Evolutionary conservation across 1,139 yeast genomes (phyloP).

Genomic region (Hansenula lynferdii): DNA sequence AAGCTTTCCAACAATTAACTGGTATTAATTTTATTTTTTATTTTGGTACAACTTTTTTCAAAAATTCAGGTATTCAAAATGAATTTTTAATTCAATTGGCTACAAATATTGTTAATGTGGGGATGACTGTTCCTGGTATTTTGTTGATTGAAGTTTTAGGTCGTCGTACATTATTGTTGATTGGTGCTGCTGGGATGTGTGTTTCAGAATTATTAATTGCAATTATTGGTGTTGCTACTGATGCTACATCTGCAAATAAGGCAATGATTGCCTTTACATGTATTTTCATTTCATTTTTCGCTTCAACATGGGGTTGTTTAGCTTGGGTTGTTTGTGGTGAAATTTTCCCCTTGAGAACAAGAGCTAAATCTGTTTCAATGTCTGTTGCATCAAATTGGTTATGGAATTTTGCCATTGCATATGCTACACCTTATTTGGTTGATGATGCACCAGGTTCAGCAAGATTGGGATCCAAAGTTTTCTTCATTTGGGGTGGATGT

Average conservation of each 20-base stretch:
- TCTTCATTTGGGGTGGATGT: slow-evolving; percentile 69
- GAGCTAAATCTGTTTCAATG: slow-evolving; percentile 72
- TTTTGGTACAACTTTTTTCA: slow-evolving; percentile 63
- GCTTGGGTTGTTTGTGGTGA: slow-evolving; percentile 78
- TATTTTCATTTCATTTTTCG: slow-evolving; percentile 67
- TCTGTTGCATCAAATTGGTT: slow-evolving; percentile 81
- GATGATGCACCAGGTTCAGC: slow-evolving; percentile 57
- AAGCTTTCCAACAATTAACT: slow-evolving; percentile 65
- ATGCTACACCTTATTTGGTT: slow-evolving; percentile 66
- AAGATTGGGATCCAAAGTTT: slow-evolving; percentile 61
- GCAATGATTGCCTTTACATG: slow-evolving; percentile 64
- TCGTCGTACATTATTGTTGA: slow-evolving; percentile 44
- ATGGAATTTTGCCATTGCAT: slow-evolving; percentile 70
- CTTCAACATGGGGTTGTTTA: slow-evolving; percentile 78
- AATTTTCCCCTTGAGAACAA: slow-evolving; percentile 61
- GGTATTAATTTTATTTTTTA: slow-evolving; percentile 72
- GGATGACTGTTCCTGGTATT: slow-evolving; percentile 61
- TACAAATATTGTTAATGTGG: slow-evolving; percentile 62
- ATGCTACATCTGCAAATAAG: slow-evolving; percentile 43
- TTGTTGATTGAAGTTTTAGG: slow-evolving; percentile 48
- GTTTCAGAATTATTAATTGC: slow-evolving; percentile 58
- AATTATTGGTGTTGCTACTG: slow-evolving; percentile 43
- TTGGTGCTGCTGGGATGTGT: slow-evolving; percentile 56
- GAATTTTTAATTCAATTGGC: slow-evolving; percentile 45
- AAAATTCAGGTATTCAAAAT: slow-evolving; percentile 42